phyloP scores from a whole-genome alignment of 306 rosid genomes.

The Vigna hirtella region DNA sequence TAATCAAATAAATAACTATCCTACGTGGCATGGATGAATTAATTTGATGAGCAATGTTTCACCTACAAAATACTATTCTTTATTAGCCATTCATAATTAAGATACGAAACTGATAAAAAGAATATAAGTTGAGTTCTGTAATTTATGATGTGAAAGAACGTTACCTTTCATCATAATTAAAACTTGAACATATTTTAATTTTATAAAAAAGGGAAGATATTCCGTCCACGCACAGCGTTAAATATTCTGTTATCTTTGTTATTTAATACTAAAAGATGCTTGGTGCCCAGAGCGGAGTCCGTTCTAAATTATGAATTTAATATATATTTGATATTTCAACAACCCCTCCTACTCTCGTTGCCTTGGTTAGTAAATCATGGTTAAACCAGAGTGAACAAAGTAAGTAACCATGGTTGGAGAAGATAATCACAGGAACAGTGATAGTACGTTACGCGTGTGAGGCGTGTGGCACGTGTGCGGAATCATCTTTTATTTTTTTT shows the following conservation, averaged over 20 bases:
- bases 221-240: neutral
- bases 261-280: neutral
- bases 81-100: neutral
- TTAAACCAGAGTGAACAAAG: conserved; percentile 17
- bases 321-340: conserved; percentile 35
- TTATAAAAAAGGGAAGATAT: neutral
- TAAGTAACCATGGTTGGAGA: conserved; percentile 52
- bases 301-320: conserved; percentile 29
- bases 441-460: conserved; percentile 40
- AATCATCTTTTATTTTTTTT: conserved; percentile 1
- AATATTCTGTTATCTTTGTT: neutral
- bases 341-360: conserved; percentile 21
- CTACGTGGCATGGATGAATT: too few species aligned
- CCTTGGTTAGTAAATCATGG: conserved; percentile 35
- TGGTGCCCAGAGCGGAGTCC: neutral
- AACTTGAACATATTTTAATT: neutral
- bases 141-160: neutral
- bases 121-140: neutral
- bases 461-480: conserved; percentile 29
- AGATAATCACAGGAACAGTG: neutral
- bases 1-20: neutral
- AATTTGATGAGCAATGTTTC: neutral
- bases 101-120: neutral
- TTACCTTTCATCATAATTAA: too few species aligned
- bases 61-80: too few species aligned